phyloP scores from a whole-genome alignment of 495 filamentous ascomycete genomes.

The Lasiosphaeria miniovina region DNA sequence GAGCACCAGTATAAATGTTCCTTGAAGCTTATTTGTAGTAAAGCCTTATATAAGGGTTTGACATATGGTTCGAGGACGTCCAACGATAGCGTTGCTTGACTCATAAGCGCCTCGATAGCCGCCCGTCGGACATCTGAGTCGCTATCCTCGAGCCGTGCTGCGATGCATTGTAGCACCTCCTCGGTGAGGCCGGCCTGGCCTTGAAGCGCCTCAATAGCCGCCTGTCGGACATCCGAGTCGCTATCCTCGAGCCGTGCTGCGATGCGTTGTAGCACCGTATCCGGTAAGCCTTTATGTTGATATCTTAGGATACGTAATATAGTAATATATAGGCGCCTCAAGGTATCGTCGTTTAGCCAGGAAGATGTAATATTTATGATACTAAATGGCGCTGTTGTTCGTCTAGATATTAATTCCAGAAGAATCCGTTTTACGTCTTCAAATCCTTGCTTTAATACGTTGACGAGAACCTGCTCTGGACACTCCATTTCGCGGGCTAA shows the following conservation, averaged over 20 bases:
- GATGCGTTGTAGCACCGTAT: conserved; percentile 11
- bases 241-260: conserved; percentile 19
- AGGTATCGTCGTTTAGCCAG: conserved; percentile 15
- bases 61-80: too few species aligned
- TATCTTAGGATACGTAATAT: conserved; percentile 5
- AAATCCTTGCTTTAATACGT: conserved; percentile 19
- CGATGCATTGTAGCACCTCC: too few species aligned
- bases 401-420: conserved; percentile 19
- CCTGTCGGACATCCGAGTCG: conserved; percentile 4
- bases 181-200: background rate
- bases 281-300: conserved; percentile 6
- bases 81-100: background rate
- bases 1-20: too few species aligned
- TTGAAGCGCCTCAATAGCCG: conserved; percentile 10
- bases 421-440: conserved; percentile 11
- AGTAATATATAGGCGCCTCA: conserved; percentile 3
- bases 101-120: conserved; percentile 9
- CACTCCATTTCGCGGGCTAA: conserved; percentile 26
- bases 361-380: conserved; percentile 17
- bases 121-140: conserved; percentile 11
- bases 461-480: conserved; percentile 24
- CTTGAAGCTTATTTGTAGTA: too few species aligned
- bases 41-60: too few species aligned
- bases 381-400: conserved; percentile 17
- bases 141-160: too few species aligned